Conservation (phyloP, 352 stramenopile species). For the Blastocystis sp. region DNA sequence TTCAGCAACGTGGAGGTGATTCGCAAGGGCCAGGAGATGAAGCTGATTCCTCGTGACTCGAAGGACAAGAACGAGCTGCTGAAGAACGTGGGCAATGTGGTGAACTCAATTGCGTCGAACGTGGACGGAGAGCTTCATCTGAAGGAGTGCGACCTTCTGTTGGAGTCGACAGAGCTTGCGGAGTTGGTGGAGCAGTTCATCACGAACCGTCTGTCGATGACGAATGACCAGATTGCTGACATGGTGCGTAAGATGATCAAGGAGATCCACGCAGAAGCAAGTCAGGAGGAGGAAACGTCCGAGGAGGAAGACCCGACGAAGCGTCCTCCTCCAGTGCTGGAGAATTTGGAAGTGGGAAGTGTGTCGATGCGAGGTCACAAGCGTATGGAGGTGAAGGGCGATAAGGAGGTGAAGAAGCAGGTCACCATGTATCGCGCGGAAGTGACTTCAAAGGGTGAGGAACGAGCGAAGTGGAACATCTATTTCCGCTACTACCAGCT, state of each 20-base stretch:
- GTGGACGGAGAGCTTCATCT: slow-evolving; percentile 34
- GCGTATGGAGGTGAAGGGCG: neutral
- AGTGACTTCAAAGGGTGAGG: neutral
- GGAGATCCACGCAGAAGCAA: slow-evolving; percentile 5
- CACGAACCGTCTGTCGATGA: neutral
- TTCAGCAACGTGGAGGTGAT: slow-evolving; percentile 10
- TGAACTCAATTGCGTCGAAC: slow-evolving; percentile 19
- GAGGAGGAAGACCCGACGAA: neutral
- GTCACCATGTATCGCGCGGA: slow-evolving; percentile 24
- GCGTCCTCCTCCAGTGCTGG: neutral
- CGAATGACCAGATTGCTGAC: slow-evolving; percentile 25
- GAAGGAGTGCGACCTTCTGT: neutral
- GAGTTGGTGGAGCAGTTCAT: neutral
- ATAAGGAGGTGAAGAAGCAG: neutral
- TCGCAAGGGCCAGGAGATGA: slow-evolving; percentile 32
- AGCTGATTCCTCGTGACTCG: slow-evolving; percentile 8
- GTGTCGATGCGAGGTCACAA: neutral
- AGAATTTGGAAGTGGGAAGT: neutral
- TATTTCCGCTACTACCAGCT: slow-evolving; percentile 43
- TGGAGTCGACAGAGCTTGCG: slow-evolving; percentile 21
- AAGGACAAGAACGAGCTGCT: slow-evolving; percentile 36
- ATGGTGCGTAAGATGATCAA: slow-evolving; percentile 16
- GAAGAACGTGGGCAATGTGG: neutral
- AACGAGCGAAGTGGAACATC: slow-evolving; percentile 10
- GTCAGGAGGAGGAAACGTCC: neutral